phyloP scores from a whole-genome alignment of 2,329 filamentous ascomycete species.

The Raffaelea arxii region DNA sequence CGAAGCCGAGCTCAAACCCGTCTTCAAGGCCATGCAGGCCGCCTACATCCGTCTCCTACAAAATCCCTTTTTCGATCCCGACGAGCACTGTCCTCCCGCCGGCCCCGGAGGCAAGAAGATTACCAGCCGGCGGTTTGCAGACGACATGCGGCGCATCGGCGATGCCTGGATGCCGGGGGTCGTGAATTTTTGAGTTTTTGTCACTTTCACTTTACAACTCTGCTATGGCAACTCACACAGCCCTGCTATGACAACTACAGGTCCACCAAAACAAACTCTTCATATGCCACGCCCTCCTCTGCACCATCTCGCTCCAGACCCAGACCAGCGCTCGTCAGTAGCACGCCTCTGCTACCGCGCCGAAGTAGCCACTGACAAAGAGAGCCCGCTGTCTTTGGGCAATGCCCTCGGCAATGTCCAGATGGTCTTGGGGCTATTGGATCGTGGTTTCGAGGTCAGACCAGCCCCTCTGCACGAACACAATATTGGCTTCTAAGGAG shows the following conservation, averaged over 20 bases:
- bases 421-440: constrained; percentile 33
- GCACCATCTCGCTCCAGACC: constrained; percentile 35
- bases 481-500: constrained; percentile 29
- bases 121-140: constrained; percentile 67
- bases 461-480: constrained; percentile 43
- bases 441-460: constrained; percentile 37
- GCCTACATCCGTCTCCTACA: constrained; percentile 82
- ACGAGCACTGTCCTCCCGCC: constrained; percentile 59
- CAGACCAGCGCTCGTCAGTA: constrained; percentile 41
- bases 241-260: too few species aligned
- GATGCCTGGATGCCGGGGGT: constrained; percentile 74
- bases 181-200: constrained; percentile 42
- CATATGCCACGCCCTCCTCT: constrained; percentile 26
- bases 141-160: constrained; percentile 78
- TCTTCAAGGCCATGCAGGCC: constrained; percentile 86
- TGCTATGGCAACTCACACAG: constrained; percentile 7
- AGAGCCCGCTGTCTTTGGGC: constrained; percentile 34
- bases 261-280: constrained; percentile 28
- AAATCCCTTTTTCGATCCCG: constrained; percentile 91
- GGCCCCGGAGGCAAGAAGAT: constrained; percentile 58
- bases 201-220: background rate
- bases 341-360: constrained; percentile 39
- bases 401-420: constrained; percentile 33
- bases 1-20: constrained; percentile 80
- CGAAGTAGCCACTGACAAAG: constrained; percentile 35